Conservation (phyloP, 768 basidiomycete genomes). For the Suillus weaverae region DNA sequence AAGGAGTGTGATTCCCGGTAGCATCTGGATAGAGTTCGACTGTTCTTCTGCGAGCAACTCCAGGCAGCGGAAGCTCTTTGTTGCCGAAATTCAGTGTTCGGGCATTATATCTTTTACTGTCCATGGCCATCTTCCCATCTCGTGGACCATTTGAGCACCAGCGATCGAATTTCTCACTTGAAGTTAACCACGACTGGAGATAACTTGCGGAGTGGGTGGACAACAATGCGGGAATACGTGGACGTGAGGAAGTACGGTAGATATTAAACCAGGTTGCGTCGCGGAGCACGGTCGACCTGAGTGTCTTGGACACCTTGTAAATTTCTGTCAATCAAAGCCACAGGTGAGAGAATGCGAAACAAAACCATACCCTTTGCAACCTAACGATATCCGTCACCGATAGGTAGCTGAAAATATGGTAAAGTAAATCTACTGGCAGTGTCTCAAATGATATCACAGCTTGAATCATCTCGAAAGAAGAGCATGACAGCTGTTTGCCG, state of each 20-base stretch:
- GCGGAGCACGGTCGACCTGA: neutral
- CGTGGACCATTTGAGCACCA: constrained; percentile 6
- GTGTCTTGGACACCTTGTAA: constrained; percentile 2
- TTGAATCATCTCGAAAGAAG: constrained; percentile 7
- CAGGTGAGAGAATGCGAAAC: neutral
- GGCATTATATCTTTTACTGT: neutral
- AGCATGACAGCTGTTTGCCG: neutral
- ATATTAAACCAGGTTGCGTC: neutral
- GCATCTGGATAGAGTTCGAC: constrained; percentile 6
- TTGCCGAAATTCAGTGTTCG: constrained; percentile 1
- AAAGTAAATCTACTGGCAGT: neutral
- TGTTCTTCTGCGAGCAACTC: constrained; percentile 6
- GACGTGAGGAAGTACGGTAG: neutral
- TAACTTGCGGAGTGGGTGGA: constrained; percentile 1
- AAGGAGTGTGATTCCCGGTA: constrained; percentile 3
- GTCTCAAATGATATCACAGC: constrained; percentile 5
- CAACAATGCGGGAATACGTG: constrained; percentile 1
- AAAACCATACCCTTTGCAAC: neutral
- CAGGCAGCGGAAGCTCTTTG: constrained; percentile 1
- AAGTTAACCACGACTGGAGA: constrained; percentile 3
- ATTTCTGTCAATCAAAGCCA: neutral
- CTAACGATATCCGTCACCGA: constrained; percentile 1
- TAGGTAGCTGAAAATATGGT: neutral
- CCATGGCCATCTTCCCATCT: neutral
- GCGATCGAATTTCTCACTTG: constrained; percentile 5